phyloP scores from a whole-genome alignment of 441 rosid genomes.

The Omphalea diandra region DNA sequence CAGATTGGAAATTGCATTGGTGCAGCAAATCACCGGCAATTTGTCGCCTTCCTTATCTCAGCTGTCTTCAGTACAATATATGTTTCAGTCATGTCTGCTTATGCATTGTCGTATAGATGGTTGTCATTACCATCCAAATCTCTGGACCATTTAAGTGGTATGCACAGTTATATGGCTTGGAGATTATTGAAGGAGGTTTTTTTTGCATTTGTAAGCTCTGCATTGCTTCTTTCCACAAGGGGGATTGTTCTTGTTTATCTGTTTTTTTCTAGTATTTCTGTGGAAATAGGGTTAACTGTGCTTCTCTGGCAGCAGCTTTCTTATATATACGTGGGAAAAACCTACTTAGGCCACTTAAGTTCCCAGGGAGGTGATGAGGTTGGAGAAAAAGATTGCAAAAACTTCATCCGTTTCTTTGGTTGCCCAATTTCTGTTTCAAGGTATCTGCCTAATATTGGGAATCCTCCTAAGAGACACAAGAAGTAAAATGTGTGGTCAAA shows the following conservation, averaged over 20 bases:
- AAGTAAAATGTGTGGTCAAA: slow-evolving; percentile 35
- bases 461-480: slow-evolving; percentile 56
- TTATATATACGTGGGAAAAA: slow-evolving; percentile 75
- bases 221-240: slow-evolving; percentile 54
- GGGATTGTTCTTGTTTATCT: slow-evolving; percentile 77
- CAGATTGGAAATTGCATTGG: slow-evolving; percentile 99
- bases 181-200: slow-evolving; percentile 45
- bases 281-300: slow-evolving; percentile 64
- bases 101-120: slow-evolving; percentile 48
- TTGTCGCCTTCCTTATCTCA: slow-evolving; percentile 71
- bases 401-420: slow-evolving; percentile 68
- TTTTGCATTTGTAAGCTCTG: slow-evolving; percentile 50
- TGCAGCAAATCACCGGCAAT: slow-evolving; percentile 74
- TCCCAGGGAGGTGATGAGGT: slow-evolving; percentile 44
- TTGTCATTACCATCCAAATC: slow-evolving; percentile 40
- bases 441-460: slow-evolving; percentile 42
- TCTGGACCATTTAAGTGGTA: slow-evolving; percentile 13
- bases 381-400: slow-evolving; percentile 63
- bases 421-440: slow-evolving; percentile 54
- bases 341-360: slow-evolving; percentile 68
- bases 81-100: slow-evolving; percentile 50
- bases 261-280: slow-evolving; percentile 61
- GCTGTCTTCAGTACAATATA: slow-evolving; percentile 65
- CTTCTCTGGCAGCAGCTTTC: slow-evolving; percentile 92
- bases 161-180: slow-evolving; percentile 28